These are phyloP conservation scores for Paraphaeosphaeria sporulosa DNA, from an alignment of 2,329 filamentous ascomycete genomes.

Conservation along the genomic window DNA sequence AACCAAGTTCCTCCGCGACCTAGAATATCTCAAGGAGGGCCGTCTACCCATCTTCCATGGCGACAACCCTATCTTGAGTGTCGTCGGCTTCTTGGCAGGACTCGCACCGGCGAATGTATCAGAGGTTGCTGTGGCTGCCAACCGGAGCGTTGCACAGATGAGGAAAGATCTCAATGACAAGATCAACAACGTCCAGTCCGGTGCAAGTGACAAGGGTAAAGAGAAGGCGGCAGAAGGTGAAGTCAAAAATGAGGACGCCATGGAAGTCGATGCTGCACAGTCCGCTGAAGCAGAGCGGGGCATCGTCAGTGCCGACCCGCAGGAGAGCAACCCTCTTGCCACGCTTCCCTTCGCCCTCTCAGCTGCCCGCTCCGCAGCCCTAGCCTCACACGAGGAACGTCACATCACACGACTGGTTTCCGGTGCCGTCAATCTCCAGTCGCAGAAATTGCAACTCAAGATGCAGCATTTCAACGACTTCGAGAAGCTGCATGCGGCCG, in stretches of 20 bases:
- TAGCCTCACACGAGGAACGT: slow-evolving; percentile 95
- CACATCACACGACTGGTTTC: slow-evolving; percentile 95
- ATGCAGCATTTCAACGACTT: slow-evolving; percentile 96
- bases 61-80: slow-evolving; percentile 96
- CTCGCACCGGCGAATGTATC: slow-evolving; percentile 90
- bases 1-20: slow-evolving; percentile 49
- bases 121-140: slow-evolving; percentile 77
- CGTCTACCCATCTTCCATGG: slow-evolving; percentile 88
- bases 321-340: slow-evolving; percentile 59
- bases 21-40: slow-evolving; percentile 74
- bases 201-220: slow-evolving; percentile 61
- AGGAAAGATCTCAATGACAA: slow-evolving; percentile 80
- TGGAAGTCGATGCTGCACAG: slow-evolving; percentile 64
- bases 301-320: slow-evolving; percentile 17
- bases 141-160: slow-evolving; percentile 85
- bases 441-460: slow-evolving; percentile 96
- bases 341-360: slow-evolving; percentile 86
- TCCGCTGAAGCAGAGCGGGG: slow-evolving; percentile 51
- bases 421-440: slow-evolving; percentile 88
- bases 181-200: slow-evolving; percentile 68
- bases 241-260: slow-evolving; percentile 64
- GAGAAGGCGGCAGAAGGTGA: slow-evolving; percentile 57
- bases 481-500: slow-evolving; percentile 88
- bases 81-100: slow-evolving; percentile 91
- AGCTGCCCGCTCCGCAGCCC: slow-evolving; percentile 82